phyloP scores from a whole-genome alignment of 1,139 yeast species.

The Taphrina populina region DNA sequence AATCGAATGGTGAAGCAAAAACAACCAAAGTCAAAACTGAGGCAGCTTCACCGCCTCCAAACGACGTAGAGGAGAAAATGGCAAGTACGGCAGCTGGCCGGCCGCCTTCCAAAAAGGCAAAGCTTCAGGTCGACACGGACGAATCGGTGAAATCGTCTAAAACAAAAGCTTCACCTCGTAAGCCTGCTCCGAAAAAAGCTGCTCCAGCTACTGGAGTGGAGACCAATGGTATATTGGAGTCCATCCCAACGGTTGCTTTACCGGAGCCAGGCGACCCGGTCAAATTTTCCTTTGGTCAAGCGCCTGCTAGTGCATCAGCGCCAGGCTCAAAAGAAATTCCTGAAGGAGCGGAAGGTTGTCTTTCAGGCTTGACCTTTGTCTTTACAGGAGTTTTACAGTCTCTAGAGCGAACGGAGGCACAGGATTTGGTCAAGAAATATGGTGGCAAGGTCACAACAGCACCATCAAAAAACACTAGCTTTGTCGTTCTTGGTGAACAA shows the following conservation, averaged over 20 bases:
- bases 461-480: conserved; percentile 77
- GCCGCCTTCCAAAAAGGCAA: conserved; percentile 35
- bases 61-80: neutral
- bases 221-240: conserved; percentile 49
- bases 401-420: conserved; percentile 73
- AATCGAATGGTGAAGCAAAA: neutral
- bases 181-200: conserved; percentile 31
- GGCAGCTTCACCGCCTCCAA: conserved; percentile 15
- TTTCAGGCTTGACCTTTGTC: conserved; percentile 75
- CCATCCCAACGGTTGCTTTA: conserved; percentile 64
- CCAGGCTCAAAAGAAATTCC: conserved; percentile 39
- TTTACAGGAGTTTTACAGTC: conserved; percentile 88
- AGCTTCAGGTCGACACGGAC: conserved; percentile 11
- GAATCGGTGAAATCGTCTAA: neutral
- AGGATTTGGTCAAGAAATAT: conserved; percentile 71
- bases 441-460: conserved; percentile 95
- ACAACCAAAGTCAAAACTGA: conserved; percentile 8
- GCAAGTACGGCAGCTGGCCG: conserved; percentile 1
- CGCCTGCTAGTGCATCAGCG: conserved; percentile 47
- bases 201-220: conserved; percentile 17
- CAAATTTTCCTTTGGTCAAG: conserved; percentile 57
- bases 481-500: conserved; percentile 89
- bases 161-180: conserved; percentile 37
- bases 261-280: conserved; percentile 58
- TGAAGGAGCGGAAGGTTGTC: conserved; percentile 40